Evolutionary conservation across 805 yeast genomes (phyloP).

Genomic region (Ogataea allantospora): DNA sequence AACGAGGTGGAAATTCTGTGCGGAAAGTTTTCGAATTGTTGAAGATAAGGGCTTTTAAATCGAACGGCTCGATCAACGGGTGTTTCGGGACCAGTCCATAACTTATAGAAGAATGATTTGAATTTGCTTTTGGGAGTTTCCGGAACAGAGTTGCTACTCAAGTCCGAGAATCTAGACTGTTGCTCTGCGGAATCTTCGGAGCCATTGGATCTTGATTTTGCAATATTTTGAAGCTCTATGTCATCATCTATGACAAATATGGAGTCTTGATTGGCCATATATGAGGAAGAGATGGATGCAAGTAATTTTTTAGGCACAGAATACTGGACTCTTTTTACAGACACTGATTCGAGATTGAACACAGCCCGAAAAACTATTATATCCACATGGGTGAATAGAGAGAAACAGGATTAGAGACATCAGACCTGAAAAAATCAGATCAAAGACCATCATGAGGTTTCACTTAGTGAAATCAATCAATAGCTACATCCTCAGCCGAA

Average conservation of each 20-base stretch:
- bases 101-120: slow-evolving; percentile 12
- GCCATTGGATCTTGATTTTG: slow-evolving; percentile 8
- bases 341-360: neutral
- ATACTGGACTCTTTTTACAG: slow-evolving; percentile 1
- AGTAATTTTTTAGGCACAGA: no score
- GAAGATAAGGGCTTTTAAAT: slow-evolving; percentile 27
- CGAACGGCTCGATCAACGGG: slow-evolving; percentile 49
- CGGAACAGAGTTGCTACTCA: neutral
- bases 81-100: slow-evolving; percentile 58
- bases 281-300: neutral
- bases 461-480: no score
- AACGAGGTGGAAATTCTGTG: slow-evolving; percentile 31
- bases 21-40: slow-evolving; percentile 45
- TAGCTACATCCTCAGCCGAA: no score
- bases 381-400: neutral
- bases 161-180: slow-evolving; percentile 3
- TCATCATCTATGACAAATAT: slow-evolving; percentile 7
- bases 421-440: neutral
- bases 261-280: slow-evolving; percentile 2
- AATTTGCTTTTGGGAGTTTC: neutral
- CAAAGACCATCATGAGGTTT: no score
- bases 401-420: neutral
- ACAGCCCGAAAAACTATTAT: slow-evolving; percentile 1
- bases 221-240: slow-evolving; percentile 6
- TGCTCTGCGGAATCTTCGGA: slow-evolving; percentile 8